Evolutionary conservation across 164 flowering plant genomes (phyloP), one percentile per base, ranked within the genome.

Genomic region (Nymphaea colorata): DNA sequence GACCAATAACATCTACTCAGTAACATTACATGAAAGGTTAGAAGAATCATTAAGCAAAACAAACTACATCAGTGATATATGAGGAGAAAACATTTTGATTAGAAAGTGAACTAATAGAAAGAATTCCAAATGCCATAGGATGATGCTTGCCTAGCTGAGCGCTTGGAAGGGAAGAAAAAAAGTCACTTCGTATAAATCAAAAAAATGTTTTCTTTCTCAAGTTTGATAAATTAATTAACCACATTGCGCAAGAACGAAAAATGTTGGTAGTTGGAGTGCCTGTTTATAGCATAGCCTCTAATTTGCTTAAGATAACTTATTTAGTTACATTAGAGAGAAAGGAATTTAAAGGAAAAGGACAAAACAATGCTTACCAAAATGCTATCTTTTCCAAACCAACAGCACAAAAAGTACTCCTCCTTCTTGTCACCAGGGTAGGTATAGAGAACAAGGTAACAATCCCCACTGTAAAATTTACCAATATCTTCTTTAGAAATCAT

Each of bases 401-500:
- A 89, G 78, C 88, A 85, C 75, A 95, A 78, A 78, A 83, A 84
- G 75, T 87, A 89, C 59, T 92, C 97, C 76, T 95, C 99, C 70
- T 85, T 92, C 86, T 84, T 86, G 41, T 95, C 99, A 69, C 93
- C 85, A 14, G 90, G 79, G 73, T 93, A 93, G 53, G 99, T 85
- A 77, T 93, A 93, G 67, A 95, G 94, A 71, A 88, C 78, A 74
- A 95, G 86, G 71, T 90, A 95, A 82, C 99, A 92, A 76, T 95
- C 99, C 69, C 99, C 98, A 76, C 92, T 75, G 70, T 89, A 90
- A 76, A 95, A 95, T 84, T 89, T 93, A 60, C 99, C 99, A 69
- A 93, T 73, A 64, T 95, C 97, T 71, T 90, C 93, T 67, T 76
- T 82, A 6, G 96, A 76, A 76, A 95, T 80, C 44, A 91, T 90